A percentile compares a stretch with the other conserved stretches of the same genome.
Conservation (phyloP, 805 yeast genomes). For the Candida morakotiae region DNA sequence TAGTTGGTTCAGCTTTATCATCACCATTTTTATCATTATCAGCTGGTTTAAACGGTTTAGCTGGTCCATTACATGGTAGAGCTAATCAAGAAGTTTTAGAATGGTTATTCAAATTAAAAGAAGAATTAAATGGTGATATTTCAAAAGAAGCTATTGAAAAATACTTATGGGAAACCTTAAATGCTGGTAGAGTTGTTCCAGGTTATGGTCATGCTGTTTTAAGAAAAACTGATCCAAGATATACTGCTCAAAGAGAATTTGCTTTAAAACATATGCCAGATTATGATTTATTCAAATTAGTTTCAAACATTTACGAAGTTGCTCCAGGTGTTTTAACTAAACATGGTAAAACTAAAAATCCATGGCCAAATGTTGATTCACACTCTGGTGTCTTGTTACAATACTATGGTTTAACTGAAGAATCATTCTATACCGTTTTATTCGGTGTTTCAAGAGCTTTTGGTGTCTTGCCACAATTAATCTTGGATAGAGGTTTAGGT, state of each 20-base stretch:
- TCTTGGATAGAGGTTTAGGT: conserved; percentile 74
- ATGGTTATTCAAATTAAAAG: conserved; percentile 64
- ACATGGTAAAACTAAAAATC: conserved; percentile 85
- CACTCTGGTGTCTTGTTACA: conserved; percentile 75
- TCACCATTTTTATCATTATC: conserved; percentile 73
- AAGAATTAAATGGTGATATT: conserved; percentile 58
- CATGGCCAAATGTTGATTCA: conserved; percentile 82
- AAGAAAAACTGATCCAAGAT: conserved; percentile 80
- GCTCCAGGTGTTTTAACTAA: conserved; percentile 72
- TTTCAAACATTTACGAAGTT: conserved; percentile 58
- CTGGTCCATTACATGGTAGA: conserved; percentile 83
- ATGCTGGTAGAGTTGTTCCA: conserved; percentile 75
- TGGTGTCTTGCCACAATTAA: conserved; percentile 75
- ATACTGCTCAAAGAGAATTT: conserved; percentile 68
- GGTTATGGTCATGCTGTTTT: conserved; percentile 89
- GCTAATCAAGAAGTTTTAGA: conserved; percentile 84
- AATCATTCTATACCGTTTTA: conserved; percentile 72
- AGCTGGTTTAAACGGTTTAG: conserved; percentile 78
- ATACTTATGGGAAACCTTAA: conserved; percentile 67
- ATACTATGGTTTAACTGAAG: conserved; percentile 74
- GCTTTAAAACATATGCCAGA: conserved; percentile 58
- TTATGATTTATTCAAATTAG: conserved; percentile 64
- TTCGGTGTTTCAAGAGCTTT: conserved; percentile 81
- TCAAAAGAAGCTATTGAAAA: conserved; percentile 53
- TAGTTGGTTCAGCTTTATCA: conserved; percentile 77